Evolutionary conservation across 306 rosid genomes (phyloP), one percentile per base, ranked within the genome.

Genomic region (Vigna trinervia): DNA sequence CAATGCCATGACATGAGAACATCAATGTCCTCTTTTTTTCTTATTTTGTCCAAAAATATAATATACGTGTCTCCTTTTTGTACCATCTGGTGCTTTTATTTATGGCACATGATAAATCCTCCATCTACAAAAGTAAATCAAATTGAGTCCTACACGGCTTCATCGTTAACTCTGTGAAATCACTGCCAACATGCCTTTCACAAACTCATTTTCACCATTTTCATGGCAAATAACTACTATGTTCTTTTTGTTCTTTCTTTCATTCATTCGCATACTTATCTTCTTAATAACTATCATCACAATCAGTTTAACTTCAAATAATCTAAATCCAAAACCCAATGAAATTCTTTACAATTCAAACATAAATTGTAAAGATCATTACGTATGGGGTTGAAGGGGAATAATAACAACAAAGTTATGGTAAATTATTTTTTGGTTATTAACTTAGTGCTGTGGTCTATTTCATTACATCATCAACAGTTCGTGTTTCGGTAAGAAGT

Each of bases 81-180:
- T 71, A 47, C 38, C 81, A 81, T 80, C 75, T 70, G 81, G 34
- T 71, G 26, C 48, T 60, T 77, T 82, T 77, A 60, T 77, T 77
- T 74, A 28, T 54, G 61, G 58, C 81, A 78, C 81, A 63, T 61
- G 87, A 81, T 61, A 13, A 61, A 75, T 12, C 50, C 66, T 6
- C 14, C 14, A 54, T 19, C 60, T 1, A 50, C 26, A 64, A 53
- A 52, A 71, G 12, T 47, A 62, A 65, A 68, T 13, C 53, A 46
- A 71, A 77, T 70, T 69, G 80, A 85, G 84, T 82, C 77, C 89
- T 74, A 50, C 87, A 87, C 86, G 89, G 43, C 80, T 82, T 50
- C 34, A 46, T 64, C 69, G 78, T 36, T 81, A 34, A 47, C 76
- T 47, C 6, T 1, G 61, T 62, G 72, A 19, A 56, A 73, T 39